Percentiles rank a stretch among this genome's conserved stretches.
phyloP scores from a whole-genome alignment of 2,329 filamentous ascomycete species.

The Drechslerella stenobrocha region DNA sequence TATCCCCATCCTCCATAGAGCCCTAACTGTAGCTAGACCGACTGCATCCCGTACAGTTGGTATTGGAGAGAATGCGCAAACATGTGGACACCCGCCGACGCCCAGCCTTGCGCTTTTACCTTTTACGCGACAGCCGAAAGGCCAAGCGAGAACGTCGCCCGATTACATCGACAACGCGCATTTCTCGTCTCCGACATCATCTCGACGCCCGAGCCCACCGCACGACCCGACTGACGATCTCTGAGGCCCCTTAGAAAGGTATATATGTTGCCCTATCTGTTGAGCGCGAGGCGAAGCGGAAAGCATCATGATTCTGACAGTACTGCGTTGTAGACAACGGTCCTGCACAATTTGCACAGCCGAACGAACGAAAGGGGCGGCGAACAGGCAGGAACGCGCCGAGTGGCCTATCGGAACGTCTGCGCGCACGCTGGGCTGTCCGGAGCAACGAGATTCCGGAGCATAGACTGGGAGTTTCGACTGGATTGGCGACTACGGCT shows the following conservation, averaged over 20 bases:
- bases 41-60: not conserved
- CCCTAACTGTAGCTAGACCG: not conserved
- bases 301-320: not conserved
- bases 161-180: conserved; percentile 15
- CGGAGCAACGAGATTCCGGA: not conserved
- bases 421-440: not conserved
- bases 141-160: not conserved
- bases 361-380: not conserved
- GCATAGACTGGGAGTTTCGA: not conserved
- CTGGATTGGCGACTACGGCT: not conserved
- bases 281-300: not conserved
- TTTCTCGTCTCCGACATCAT: not conserved
- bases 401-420: not conserved
- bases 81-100: conserved; percentile 3
- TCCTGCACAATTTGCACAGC: not conserved
- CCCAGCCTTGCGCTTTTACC: conserved; percentile 44
- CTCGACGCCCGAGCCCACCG: not conserved
- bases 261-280: not conserved
- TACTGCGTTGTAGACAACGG: not conserved
- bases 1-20: not conserved
- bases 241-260: not conserved
- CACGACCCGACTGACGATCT: not conserved
- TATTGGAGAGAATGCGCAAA: not conserved
- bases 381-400: not conserved
- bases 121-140: conserved; percentile 32